A percentile compares a stretch with the other conserved stretches of the same genome.
Evolutionary conservation across 306 rosid genomes (phyloP).

Genomic region (Rosa chinensis): DNA sequence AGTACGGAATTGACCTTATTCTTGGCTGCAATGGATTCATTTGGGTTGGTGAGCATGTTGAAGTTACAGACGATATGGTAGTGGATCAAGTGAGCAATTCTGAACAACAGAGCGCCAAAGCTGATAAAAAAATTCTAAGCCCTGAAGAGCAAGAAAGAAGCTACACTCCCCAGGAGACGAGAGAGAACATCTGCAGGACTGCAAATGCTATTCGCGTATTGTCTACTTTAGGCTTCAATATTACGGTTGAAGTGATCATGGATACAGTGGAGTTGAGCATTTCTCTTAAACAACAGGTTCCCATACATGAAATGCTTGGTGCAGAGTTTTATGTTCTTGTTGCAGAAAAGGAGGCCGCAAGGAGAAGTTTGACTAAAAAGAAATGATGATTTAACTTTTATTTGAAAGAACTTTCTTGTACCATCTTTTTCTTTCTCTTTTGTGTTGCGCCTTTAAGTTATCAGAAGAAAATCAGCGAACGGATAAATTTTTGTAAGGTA

Average conservation of each 20-base stretch:
- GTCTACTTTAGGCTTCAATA: slow-evolving; percentile 60
- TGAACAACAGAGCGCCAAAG: slow-evolving; percentile 36
- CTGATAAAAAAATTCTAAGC: slow-evolving; percentile 12
- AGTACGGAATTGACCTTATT: slow-evolving; percentile 70
- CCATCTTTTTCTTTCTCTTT: background rate
- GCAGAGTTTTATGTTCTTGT: slow-evolving; percentile 79
- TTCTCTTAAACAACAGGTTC: slow-evolving; percentile 42
- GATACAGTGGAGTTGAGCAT: slow-evolving; percentile 60
- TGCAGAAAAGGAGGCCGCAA: slow-evolving; percentile 77
- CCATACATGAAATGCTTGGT: slow-evolving; percentile 79
- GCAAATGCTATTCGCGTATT: slow-evolving; percentile 80
- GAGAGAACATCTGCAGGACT: slow-evolving; percentile 68
- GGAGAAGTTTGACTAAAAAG: slow-evolving; percentile 62
- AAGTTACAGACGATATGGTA: slow-evolving; percentile 52
- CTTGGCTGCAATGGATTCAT: slow-evolving; percentile 88
- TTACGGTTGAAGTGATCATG: slow-evolving; percentile 58
- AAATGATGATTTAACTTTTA: slow-evolving; percentile 32
- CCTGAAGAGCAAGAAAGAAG: slow-evolving; percentile 60
- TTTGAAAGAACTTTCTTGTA: background rate
- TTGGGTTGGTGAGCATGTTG: slow-evolving; percentile 87
- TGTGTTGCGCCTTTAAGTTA: background rate
- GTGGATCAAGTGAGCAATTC: slow-evolving; percentile 56
- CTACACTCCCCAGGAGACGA: slow-evolving; percentile 52
- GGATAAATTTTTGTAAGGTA: background rate
- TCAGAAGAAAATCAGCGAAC: background rate